These are phyloP conservation scores for Colletotrichum orchidophilum DNA, from an alignment of 2,329 filamentous ascomycete species.

Conservation along the genomic window DNA sequence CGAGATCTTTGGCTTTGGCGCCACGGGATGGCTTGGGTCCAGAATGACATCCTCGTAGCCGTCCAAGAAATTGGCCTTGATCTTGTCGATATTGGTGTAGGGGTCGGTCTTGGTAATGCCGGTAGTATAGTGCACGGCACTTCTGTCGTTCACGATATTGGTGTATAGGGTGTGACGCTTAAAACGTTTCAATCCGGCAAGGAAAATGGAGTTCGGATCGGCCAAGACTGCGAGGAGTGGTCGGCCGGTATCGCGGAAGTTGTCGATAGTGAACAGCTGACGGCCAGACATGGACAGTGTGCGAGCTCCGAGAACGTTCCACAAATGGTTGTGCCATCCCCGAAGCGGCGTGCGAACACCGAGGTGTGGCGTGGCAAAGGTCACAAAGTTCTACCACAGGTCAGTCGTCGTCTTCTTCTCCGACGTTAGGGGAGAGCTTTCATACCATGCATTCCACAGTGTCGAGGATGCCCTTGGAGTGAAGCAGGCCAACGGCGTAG, in stretches of 20 bases:
- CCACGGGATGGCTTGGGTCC: slow-evolving; percentile 71
- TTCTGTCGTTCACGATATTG: slow-evolving; percentile 88
- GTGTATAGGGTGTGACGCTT: slow-evolving; percentile 81
- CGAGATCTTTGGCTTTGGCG: slow-evolving; percentile 50
- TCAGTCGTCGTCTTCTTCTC: not conserved
- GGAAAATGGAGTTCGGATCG: slow-evolving; percentile 86
- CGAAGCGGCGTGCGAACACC: slow-evolving; percentile 77
- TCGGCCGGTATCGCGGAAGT: slow-evolving; percentile 83
- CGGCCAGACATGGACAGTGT: slow-evolving; percentile 84
- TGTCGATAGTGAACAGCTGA: slow-evolving; percentile 88
- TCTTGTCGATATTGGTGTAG: slow-evolving; percentile 71
- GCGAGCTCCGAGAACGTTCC: slow-evolving; percentile 85
- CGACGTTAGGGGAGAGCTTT: not conserved
- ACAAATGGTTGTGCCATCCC: slow-evolving; percentile 73
- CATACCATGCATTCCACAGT: slow-evolving; percentile 78
- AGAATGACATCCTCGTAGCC: slow-evolving; percentile 82
- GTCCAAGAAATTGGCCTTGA: slow-evolving; percentile 77
- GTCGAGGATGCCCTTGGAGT: slow-evolving; percentile 83
- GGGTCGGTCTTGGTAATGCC: slow-evolving; percentile 81
- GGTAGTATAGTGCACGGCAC: slow-evolving; percentile 85
- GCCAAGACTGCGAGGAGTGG: slow-evolving; percentile 84
- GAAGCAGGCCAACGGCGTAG: slow-evolving; percentile 86
- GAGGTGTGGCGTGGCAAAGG: slow-evolving; percentile 86
- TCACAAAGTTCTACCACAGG: slow-evolving; percentile 80
- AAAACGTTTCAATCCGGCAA: slow-evolving; percentile 80